These are phyloP conservation scores for Fusarium redolens DNA, from an alignment of 2,329 filamentous ascomycete genomes.

Conservation along the genomic window DNA sequence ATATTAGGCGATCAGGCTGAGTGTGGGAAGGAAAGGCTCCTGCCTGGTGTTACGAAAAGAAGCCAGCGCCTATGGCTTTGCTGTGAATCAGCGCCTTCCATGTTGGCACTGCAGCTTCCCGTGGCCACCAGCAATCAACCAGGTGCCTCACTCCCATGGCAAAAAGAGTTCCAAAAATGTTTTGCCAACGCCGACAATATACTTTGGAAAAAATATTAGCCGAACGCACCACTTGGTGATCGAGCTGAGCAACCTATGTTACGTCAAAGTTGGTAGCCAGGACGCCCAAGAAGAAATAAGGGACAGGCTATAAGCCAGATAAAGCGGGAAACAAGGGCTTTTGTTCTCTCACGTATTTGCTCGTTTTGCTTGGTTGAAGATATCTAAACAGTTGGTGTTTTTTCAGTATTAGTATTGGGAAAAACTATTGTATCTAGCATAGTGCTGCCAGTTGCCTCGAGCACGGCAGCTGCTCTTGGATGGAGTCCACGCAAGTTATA, in stretches of 20 bases:
- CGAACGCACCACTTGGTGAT: neutral
- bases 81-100: neutral
- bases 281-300: neutral
- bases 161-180: neutral
- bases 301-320: neutral
- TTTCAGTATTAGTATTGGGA: neutral
- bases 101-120: neutral
- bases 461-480: neutral
- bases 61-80: neutral
- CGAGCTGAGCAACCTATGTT: too few relatives aligned
- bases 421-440: neutral
- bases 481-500: too few relatives aligned
- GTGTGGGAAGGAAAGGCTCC: neutral
- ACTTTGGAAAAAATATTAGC: neutral
- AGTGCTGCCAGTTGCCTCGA: neutral
- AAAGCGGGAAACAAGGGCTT: neutral
- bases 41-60: neutral
- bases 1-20: neutral
- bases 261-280: too few relatives aligned
- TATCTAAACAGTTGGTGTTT: neutral
- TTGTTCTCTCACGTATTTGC: neutral
- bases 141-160: neutral
- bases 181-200: neutral
- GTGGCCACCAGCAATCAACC: neutral
- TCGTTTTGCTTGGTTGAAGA: neutral